Evolutionary conservation across 352 stramenopile genomes (phyloP), one percentile per base, ranked within the genome.

Genomic region (Blastocystis sp.): DNA sequence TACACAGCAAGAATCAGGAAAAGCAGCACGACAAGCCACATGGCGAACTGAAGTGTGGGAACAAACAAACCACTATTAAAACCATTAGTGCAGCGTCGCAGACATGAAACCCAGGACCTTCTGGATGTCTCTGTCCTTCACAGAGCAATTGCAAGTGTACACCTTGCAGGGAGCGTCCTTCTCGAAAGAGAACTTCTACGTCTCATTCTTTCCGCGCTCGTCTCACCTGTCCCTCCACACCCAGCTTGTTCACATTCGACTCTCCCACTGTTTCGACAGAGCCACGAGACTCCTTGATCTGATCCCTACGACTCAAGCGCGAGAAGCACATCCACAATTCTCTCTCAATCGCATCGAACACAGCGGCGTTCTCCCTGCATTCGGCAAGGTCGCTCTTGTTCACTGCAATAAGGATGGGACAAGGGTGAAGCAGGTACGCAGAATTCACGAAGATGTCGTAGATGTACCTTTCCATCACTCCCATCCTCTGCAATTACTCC

Each of bases 391-490:
- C 65, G 7, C 23, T 53, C 43, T 76, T 76, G 65, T 76, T 76
- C 21, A 76, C 43, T 53, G 65, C 65, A 38, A 76, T n/a, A n/a
- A 76, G 65, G 34, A 76, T n/a, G 5, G 65, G 65, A n/a, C 65
- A 76, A 14, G 65, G 65, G 34, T 76, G 65, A 7, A 38, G 5
- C 7, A 76, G 23, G 52, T 53, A 76, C 14, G 65, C 10, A 7
- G 65, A 38, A 52, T 76, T 76, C 38, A 76, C 65, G 43, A 76
- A 76, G 38, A 76, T 19, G 23, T 76, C 65, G 43, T 76, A 76
- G 38, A 76, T 14, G 23, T 53, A n/a, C 23, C 65, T 76, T 21
- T 7, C 23, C 10, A 21, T 53, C n/a, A 41, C 4, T 9, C 41
- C 11, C 11, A 4, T 23, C 17, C 4, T 4, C 14, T 21, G 17